A percentile compares a stretch with the other conserved stretches of the same genome.
phyloP scores from a whole-genome alignment of 345 rosid species.

The Clausena lansium region DNA sequence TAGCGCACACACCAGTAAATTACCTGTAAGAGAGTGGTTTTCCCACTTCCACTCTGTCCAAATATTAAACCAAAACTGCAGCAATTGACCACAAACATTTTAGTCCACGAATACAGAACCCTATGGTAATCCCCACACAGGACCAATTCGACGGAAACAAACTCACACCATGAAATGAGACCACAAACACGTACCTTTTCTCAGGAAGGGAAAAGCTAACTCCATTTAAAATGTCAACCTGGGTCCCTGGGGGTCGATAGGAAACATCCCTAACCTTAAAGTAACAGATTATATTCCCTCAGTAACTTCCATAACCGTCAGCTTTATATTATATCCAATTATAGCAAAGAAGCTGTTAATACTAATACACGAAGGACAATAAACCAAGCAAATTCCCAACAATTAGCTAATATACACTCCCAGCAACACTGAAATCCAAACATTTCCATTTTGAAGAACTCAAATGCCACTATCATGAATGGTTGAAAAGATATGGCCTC shows the following conservation, averaged over 20 bases:
- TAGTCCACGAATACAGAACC: background rate
- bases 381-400: background rate
- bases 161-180: background rate
- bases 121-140: background rate
- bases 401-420: background rate
- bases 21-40: constrained; percentile 93
- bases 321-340: background rate
- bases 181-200: constrained; percentile 46
- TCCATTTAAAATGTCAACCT: constrained; percentile 65
- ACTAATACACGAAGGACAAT: background rate
- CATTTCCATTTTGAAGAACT: too few relatives aligned
- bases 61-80: constrained; percentile 90
- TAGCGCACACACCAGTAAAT: background rate
- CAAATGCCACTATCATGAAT: background rate
- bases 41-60: constrained; percentile 97
- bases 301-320: constrained; percentile 17
- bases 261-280: constrained; percentile 59
- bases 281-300: constrained; percentile 7
- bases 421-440: background rate
- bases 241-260: constrained; percentile 81
- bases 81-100: constrained; percentile 5
- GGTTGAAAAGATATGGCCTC: background rate
- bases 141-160: background rate
- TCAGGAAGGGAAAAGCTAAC: constrained; percentile 75
- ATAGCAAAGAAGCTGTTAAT: background rate